These are phyloP conservation scores for Maudiozyma humilis DNA, from an alignment of 1,139 yeast species.

Conservation along the genomic window DNA sequence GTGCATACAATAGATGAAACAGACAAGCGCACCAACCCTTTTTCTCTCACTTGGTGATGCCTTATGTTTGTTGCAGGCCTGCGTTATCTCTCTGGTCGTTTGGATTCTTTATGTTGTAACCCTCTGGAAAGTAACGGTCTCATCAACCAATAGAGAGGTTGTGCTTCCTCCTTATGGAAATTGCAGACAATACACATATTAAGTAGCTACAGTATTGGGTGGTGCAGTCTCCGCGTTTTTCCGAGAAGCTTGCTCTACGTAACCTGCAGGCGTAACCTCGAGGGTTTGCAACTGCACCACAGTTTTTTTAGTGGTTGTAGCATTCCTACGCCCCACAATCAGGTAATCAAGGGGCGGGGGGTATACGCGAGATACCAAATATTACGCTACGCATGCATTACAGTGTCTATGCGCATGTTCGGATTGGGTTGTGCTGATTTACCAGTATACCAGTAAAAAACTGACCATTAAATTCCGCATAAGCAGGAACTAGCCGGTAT, in stretches of 20 bases:
- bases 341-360: not conserved
- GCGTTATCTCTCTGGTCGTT: too few relatives aligned
- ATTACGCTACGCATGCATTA: not conserved
- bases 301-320: not conserved
- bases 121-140: too few relatives aligned
- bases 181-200: too few relatives aligned
- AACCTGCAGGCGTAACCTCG: not conserved
- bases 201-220: too few relatives aligned
- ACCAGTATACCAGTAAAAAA: too few relatives aligned
- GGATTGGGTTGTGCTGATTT: not conserved
- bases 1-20: not conserved
- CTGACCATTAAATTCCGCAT: too few relatives aligned
- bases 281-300: not conserved
- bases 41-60: not conserved
- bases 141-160: too few relatives aligned
- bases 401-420: not conserved
- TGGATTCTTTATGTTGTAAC: too few relatives aligned
- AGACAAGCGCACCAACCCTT: not conserved
- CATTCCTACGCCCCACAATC: not conserved
- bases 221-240: too few relatives aligned
- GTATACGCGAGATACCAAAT: not conserved
- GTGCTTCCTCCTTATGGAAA: too few relatives aligned
- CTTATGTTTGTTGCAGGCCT: not conserved
- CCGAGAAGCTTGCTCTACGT: not conserved
- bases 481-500: too few relatives aligned